Evolutionary conservation across 169 alveolate genomes (phyloP).

Genomic region (Eimeria falciformis): DNA sequence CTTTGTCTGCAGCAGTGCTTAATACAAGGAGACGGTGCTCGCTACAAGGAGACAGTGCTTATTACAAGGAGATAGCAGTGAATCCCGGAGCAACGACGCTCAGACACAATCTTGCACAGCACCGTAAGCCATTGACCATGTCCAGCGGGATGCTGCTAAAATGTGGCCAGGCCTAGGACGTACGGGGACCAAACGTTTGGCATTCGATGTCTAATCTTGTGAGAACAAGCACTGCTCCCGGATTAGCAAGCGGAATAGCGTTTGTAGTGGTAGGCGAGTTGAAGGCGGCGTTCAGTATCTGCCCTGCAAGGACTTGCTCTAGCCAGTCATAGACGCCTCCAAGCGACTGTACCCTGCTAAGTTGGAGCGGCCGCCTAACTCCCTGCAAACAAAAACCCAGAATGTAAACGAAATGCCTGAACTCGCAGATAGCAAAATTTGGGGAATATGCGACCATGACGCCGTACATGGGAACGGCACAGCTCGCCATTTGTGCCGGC

Average conservation of each 20-base stretch:
- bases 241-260: constrained; percentile 72
- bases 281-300: constrained; percentile 70
- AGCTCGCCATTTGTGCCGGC: no score
- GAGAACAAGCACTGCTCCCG: constrained; percentile 69
- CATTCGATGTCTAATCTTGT: constrained; percentile 47
- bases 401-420: no score
- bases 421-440: no score
- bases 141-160: no score
- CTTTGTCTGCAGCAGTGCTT: neutral
- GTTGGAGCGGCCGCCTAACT: constrained; percentile 9
- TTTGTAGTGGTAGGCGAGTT: constrained; percentile 54
- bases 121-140: no score
- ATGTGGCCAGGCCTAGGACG: neutral
- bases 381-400: constrained; percentile 29
- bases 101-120: no score
- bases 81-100: no score
- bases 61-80: neutral
- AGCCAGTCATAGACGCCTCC: constrained; percentile 78
- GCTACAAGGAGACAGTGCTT: neutral
- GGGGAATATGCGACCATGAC: no score
- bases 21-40: neutral
- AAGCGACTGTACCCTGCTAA: constrained; percentile 52
- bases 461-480: no score
- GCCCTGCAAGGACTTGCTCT: constrained; percentile 69
- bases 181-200: constrained; percentile 47